Conservation (phyloP, 257 asterid species). For the Gentiana dahurica region DNA sequence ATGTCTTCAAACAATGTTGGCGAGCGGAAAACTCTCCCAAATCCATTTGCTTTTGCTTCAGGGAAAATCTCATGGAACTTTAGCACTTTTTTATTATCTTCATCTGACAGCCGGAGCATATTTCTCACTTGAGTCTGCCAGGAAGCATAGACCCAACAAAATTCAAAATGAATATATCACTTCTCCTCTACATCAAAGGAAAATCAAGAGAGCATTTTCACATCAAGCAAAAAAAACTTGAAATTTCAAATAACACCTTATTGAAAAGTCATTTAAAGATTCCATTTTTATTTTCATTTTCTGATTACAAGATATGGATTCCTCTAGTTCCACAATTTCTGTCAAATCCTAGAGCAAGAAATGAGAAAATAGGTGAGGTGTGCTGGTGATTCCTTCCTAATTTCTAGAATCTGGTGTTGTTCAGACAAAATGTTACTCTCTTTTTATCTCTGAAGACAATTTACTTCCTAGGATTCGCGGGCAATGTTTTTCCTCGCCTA, state of each 20-base stretch:
- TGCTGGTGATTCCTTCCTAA: too few species aligned
- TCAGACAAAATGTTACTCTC: too few species aligned
- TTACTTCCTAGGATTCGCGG: too few species aligned
- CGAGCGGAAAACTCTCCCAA: conserved; percentile 75
- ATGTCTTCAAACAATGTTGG: conserved; percentile 92
- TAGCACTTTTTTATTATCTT: conserved; percentile 41
- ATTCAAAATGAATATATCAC: neutral
- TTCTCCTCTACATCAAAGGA: neutral
- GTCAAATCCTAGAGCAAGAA: too few species aligned
- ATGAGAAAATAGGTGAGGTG: too few species aligned
- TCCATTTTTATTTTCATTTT: too few species aligned
- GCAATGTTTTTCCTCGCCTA: too few species aligned
- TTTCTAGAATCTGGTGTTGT: too few species aligned
- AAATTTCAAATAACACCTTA: neutral
- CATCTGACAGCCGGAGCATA: conserved; percentile 65
- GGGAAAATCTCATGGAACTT: conserved; percentile 49
- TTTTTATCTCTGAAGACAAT: too few species aligned
- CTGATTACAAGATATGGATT: too few species aligned
- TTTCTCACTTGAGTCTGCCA: conserved; percentile 64
- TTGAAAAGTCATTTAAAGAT: neutral
- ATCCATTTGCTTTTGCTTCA: conserved; percentile 45
- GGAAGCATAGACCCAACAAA: conserved; percentile 3
- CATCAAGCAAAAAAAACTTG: neutral
- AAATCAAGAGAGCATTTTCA: neutral
- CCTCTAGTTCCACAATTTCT: too few species aligned